Base-by-base conservation (phyloP, 176 grass and related monocot species). In the Juncus effusus region DNA sequence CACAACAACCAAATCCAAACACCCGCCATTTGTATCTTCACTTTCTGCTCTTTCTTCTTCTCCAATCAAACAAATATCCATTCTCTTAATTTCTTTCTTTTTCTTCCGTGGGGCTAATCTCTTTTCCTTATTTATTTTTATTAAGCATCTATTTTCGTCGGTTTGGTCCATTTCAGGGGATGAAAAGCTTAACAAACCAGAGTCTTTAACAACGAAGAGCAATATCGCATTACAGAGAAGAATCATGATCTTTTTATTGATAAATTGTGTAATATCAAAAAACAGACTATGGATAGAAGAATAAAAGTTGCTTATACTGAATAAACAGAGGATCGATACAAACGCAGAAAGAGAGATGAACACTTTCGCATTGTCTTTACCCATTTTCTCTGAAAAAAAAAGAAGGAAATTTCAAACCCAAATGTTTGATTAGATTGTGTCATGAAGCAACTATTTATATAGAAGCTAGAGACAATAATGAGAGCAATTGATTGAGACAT, bases 201-300 rank as follows among this genome's bases (percentile, higher is more conserved):
- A 81, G 61, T 96, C 84, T 64, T 40, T 69, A 77, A 81, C 81
- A 16, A 96, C 35, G 77, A 90, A 3, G 42, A 88, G 3, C 50
- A 96, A 67, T 54, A 96, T 82, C 69, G 76, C 79, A 77, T 96
- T 63, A 55, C 76, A 87, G 39, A 90, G 60, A 16, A 96, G 54
- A 68, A 88, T 56, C 64, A 88, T 73, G 81, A 76, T 86, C 15
- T 63, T 63, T 9, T 73, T 57, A 60, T 16, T 83, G 50, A 78
- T 41, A 64, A 90, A 58, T 54, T 62, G 39, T 5, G n/a, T 8
- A 40, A 36, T 42, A 2, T 72, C 19, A 52, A 56, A 53, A 50
- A 51, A 7, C 9, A 78, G 42, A 37, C 5, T 9, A n/a, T 36
- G 19, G 37, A 63, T 53, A 3, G 50, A 72, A 37, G 67, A 72